Conservation (phyloP, 768 basidiomycete genomes). For the Saitozyma podzolica region DNA sequence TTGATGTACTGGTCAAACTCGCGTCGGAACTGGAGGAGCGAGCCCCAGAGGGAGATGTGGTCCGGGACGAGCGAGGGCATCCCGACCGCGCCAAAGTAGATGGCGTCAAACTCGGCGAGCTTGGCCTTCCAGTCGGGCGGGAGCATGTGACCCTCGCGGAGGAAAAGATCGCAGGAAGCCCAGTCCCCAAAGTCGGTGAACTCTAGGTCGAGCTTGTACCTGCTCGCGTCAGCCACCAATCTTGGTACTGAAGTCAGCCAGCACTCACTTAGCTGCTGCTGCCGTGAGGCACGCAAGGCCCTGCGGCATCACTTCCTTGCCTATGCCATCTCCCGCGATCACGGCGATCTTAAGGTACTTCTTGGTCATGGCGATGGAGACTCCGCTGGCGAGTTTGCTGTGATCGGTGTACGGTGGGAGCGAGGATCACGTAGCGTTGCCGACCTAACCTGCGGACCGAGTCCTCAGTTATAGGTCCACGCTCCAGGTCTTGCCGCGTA, state of each 20-base stretch:
- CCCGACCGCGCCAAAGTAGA: slow-evolving; percentile 57
- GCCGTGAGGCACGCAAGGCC: slow-evolving; percentile 57
- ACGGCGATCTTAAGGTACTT: slow-evolving; percentile 30
- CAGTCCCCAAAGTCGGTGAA: slow-evolving; percentile 52
- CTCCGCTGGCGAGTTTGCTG: no score
- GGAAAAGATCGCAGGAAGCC: slow-evolving; percentile 50
- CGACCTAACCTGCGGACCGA: no score
- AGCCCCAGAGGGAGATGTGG: slow-evolving; percentile 64
- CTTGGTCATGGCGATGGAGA: slow-evolving; percentile 51
- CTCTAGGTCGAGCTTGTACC: slow-evolving; percentile 56
- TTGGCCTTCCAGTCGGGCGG: slow-evolving; percentile 47
- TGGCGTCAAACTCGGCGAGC: slow-evolving; percentile 38
- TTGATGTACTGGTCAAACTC: slow-evolving; percentile 59
- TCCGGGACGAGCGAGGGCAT: slow-evolving; percentile 61
- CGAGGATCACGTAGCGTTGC: no score
- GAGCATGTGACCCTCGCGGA: slow-evolving; percentile 57
- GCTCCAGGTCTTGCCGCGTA: no score
- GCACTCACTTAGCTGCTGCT: slow-evolving; percentile 14
- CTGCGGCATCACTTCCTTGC: slow-evolving; percentile 57
- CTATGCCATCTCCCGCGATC: slow-evolving; percentile 53
- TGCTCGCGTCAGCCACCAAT: slow-evolving; percentile 45
- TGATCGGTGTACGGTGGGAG: no score
- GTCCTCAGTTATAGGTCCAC: slow-evolving; percentile 18
- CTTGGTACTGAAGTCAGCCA: slow-evolving; percentile 55
- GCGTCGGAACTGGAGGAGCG: slow-evolving; percentile 58